These are phyloP conservation scores for Bryoglossum gracile DNA, from an alignment of 495 filamentous ascomycete genomes.

Conservation along the genomic window DNA sequence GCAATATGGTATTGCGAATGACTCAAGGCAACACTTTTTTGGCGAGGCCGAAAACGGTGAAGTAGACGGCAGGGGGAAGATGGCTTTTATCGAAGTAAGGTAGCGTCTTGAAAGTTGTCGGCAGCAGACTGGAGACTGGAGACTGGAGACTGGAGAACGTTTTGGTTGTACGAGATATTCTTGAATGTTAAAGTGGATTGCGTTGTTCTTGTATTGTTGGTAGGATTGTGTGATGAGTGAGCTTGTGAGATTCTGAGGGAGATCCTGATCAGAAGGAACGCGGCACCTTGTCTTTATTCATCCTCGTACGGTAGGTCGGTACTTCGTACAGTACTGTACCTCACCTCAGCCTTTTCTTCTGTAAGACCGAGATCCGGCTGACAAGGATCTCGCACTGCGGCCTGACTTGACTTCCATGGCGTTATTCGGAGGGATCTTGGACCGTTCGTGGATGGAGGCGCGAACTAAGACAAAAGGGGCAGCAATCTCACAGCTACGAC, in stretches of 20 bases:
- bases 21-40: slow-evolving; percentile 21
- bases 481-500: too few species aligned
- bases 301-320: neutral
- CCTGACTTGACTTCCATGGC: too few species aligned
- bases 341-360: neutral
- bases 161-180: neutral
- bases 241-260: too few species aligned
- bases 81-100: neutral
- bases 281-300: neutral
- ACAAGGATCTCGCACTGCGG: too few species aligned
- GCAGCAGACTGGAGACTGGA: too few species aligned
- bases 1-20: slow-evolving; percentile 9
- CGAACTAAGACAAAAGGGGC: too few species aligned
- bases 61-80: neutral
- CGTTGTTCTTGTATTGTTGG: neutral
- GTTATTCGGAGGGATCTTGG: too few species aligned
- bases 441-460: too few species aligned
- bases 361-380: too few species aligned
- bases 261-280: slow-evolving; percentile 3
- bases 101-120: neutral
- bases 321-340: neutral
- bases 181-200: neutral
- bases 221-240: slow-evolving; percentile 2
- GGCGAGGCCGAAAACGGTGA: slow-evolving; percentile 15
- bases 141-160: too few species aligned